Evolutionary conservation across 2,329 filamentous ascomycete genomes (phyloP).

Genomic region (Sclerotinia sclerotiorum): DNA sequence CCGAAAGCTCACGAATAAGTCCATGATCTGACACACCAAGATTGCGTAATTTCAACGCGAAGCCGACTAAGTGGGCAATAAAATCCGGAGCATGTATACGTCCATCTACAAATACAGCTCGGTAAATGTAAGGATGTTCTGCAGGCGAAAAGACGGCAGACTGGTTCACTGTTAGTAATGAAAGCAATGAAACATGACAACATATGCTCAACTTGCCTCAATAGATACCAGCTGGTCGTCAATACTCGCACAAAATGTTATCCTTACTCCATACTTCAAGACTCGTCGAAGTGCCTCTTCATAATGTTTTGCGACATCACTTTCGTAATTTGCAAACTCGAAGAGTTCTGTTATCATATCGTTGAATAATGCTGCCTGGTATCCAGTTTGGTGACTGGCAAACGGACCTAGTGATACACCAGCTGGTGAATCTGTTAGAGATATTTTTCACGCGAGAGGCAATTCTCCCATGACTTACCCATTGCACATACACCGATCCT

Average conservation of each 20-base stretch:
- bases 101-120: constrained; percentile 94
- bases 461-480: constrained; percentile 44
- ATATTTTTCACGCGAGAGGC: not conserved
- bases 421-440: constrained; percentile 55
- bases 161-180: constrained; percentile 41
- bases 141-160: constrained; percentile 85
- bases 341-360: constrained; percentile 92
- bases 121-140: constrained; percentile 88
- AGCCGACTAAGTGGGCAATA: constrained; percentile 87
- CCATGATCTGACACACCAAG: constrained; percentile 91
- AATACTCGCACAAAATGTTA: constrained; percentile 90
- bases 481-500: constrained; percentile 84
- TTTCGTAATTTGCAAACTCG: constrained; percentile 83
- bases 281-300: constrained; percentile 71
- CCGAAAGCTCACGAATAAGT: constrained; percentile 83
- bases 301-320: constrained; percentile 79
- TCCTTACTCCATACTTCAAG: constrained; percentile 74
- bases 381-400: constrained; percentile 42
- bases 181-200: constrained; percentile 24
- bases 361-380: constrained; percentile 62
- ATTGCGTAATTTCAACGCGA: constrained; percentile 90
- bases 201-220: constrained; percentile 58
- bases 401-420: constrained; percentile 94
- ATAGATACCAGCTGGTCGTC: constrained; percentile 95
- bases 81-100: constrained; percentile 91